A percentile compares a stretch with the other conserved stretches of the same genome.
These are phyloP conservation scores for Entomortierella chlamydospora DNA, from an alignment of 192 early-diverging fungal genomes.

Conservation along the genomic window DNA sequence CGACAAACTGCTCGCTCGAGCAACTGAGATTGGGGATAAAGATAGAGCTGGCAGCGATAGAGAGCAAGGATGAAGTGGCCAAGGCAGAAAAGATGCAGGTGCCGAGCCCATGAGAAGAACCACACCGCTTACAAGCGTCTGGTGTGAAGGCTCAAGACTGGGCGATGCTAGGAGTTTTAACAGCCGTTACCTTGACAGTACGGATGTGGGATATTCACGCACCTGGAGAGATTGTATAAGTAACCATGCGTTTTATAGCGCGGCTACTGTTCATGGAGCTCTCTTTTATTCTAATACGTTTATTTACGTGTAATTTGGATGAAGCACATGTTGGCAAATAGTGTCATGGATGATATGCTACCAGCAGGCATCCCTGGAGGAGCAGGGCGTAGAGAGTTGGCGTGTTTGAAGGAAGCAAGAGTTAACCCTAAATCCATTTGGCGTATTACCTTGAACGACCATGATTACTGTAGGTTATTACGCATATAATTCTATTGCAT, in stretches of 20 bases:
- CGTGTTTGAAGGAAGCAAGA: constrained; percentile 25
- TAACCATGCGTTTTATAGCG: neutral
- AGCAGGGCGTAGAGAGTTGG: constrained; percentile 16
- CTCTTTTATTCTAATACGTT: no score
- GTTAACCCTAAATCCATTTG: constrained; percentile 5
- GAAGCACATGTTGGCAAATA: constrained; percentile 81
- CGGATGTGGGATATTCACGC: constrained; percentile 38
- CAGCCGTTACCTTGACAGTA: constrained; percentile 30
- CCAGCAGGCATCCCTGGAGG: constrained; percentile 78
- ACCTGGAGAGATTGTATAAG: constrained; percentile 55
- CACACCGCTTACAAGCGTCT: neutral
- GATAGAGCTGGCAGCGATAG: neutral
- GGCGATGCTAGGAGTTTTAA: constrained; percentile 16
- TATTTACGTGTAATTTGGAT: no score
- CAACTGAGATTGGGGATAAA: no score
- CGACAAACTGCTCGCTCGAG: no score
- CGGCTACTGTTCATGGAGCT: no score
- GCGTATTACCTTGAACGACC: constrained; percentile 47
- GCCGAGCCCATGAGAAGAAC: constrained; percentile 4
- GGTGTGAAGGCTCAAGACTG: constrained; percentile 17
- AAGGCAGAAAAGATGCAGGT: constrained; percentile 11
- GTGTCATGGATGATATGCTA: constrained; percentile 54
- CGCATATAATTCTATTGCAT: neutral
- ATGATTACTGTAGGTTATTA: constrained; percentile 30
- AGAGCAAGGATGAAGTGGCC: neutral